phyloP scores from a whole-genome alignment of 306 rosid genomes.

The Cucumis hystrix region DNA sequence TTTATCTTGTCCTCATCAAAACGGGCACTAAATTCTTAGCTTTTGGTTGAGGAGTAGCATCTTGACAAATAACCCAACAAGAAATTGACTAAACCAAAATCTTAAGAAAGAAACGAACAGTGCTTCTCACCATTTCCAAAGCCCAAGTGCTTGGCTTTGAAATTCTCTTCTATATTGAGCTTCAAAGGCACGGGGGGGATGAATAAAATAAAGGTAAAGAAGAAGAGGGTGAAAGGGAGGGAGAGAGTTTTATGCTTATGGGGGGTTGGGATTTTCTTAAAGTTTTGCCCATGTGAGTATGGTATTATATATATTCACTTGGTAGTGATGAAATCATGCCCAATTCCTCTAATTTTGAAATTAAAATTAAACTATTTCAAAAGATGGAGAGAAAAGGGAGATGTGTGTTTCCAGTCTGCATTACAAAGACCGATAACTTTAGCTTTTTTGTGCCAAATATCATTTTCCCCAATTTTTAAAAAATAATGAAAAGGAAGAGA shows the following conservation, averaged over 20 bases:
- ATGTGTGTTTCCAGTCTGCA: slow-evolving; percentile 74
- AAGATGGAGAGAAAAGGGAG: not conserved
- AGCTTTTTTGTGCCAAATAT: slow-evolving; percentile 37
- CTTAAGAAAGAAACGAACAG: no score
- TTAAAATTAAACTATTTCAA: not conserved
- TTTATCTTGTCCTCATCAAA: not conserved
- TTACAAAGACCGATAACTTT: slow-evolving; percentile 75
- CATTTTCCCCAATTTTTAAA: no score
- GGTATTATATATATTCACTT: slow-evolving; percentile 36
- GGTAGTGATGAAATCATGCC: slow-evolving; percentile 63
- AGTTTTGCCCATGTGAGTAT: slow-evolving; percentile 55
- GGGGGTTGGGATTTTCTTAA: slow-evolving; percentile 27
- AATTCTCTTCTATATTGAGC: slow-evolving; percentile 25
- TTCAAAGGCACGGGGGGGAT: slow-evolving; percentile 17
- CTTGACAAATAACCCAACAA: not conserved
- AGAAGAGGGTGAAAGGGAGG: not conserved
- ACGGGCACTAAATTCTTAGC: not conserved
- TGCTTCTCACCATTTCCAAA: not conserved
- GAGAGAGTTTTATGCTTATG: no score
- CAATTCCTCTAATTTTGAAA: slow-evolving; percentile 2
- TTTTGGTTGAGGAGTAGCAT: not conserved
- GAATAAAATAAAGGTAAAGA: slow-evolving; percentile 19
- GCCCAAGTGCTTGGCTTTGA: not conserved
- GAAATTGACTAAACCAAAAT: not conserved
- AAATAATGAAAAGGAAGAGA: no score